These are phyloP conservation scores for Pelargonium australe DNA, from an alignment of 441 rosid species.

Conservation along the genomic window DNA sequence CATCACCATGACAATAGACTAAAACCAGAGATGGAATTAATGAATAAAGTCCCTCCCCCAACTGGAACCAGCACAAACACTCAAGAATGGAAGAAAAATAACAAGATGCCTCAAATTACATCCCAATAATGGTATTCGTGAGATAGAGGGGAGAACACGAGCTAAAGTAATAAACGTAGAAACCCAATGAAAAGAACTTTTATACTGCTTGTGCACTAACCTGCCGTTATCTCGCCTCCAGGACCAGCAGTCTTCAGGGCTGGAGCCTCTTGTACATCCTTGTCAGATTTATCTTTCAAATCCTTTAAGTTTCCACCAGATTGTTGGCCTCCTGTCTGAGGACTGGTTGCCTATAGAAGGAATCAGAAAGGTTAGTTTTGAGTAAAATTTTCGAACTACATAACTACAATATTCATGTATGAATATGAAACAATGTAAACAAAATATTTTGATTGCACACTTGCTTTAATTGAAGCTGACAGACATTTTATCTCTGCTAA, in stretches of 20 bases:
- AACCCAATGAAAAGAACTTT: not conserved
- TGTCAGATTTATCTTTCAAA: slow-evolving; percentile 74
- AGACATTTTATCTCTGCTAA: slow-evolving; percentile 5
- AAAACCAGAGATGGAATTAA: no score
- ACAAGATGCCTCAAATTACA: no score
- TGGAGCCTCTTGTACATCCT: slow-evolving; percentile 74
- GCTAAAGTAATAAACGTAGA: no score
- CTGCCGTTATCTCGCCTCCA: slow-evolving; percentile 97
- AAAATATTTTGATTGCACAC: not conserved
- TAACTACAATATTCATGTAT: not conserved
- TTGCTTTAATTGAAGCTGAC: not conserved
- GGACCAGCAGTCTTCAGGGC: slow-evolving; percentile 88
- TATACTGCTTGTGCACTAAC: slow-evolving; percentile 34
- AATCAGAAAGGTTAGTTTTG: slow-evolving; percentile 13
- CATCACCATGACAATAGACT: no score
- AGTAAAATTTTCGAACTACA: not conserved
- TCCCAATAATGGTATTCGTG: no score
- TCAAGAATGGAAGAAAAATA: no score
- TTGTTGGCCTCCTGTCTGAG: slow-evolving; percentile 65
- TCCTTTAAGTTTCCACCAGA: slow-evolving; percentile 88
- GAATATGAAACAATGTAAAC: not conserved
- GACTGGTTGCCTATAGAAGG: slow-evolving; percentile 70
- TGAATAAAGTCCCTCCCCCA: no score
- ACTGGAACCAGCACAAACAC: no score
- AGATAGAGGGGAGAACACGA: no score